phyloP scores from a whole-genome alignment of 257 asterid genomes.

The Apocynum venetum region DNA sequence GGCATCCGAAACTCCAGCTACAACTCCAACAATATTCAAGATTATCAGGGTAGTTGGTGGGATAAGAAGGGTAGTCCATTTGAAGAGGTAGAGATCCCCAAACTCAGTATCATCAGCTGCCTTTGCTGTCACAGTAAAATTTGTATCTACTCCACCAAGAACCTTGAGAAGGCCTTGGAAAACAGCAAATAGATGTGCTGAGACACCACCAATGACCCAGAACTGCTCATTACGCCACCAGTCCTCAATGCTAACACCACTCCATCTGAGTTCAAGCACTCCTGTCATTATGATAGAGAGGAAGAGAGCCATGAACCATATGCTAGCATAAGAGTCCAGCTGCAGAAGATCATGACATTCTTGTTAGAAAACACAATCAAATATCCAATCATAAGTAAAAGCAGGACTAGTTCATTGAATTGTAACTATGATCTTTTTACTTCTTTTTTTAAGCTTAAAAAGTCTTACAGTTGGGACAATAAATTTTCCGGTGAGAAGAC shows the following conservation, averaged over 20 bases:
- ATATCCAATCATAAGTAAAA: neutral
- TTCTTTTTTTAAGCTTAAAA: neutral
- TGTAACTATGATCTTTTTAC: too few species aligned
- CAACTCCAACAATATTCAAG: conserved; percentile 77
- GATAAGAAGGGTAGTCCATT: conserved; percentile 84
- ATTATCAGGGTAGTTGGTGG: conserved; percentile 80
- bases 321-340: conserved; percentile 72
- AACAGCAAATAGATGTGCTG: conserved; percentile 78
- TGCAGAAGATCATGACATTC: conserved; percentile 26
- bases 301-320: conserved; percentile 82
- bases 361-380: conserved; percentile 7
- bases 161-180: conserved; percentile 93
- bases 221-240: conserved; percentile 93
- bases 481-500: conserved; percentile 84
- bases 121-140: conserved; percentile 73
- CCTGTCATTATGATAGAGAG: conserved; percentile 70
- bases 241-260: conserved; percentile 83
- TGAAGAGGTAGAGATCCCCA: conserved; percentile 86
- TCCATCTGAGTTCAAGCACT: conserved; percentile 79
- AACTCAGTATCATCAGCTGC: conserved; percentile 67
- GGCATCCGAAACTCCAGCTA: conserved; percentile 80
- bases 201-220: conserved; percentile 87
- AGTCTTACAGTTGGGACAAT: conserved; percentile 73
- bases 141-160: conserved; percentile 76
- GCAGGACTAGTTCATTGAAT: too few species aligned